Evolutionary conservation across 306 rosid genomes (phyloP).

Genomic region (Vicia villosa): DNA sequence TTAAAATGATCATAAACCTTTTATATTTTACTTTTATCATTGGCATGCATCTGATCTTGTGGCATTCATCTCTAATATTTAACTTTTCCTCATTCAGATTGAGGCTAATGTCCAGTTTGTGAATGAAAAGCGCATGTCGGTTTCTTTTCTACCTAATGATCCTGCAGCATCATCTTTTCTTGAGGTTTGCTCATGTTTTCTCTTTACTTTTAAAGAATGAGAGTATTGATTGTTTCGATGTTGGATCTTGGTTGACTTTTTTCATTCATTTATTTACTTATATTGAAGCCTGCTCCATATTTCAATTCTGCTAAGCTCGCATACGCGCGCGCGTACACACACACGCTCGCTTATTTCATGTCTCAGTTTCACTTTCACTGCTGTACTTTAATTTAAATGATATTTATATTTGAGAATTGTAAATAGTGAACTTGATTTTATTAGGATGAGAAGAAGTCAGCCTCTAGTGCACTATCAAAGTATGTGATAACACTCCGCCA

Average conservation of each 20-base stretch:
- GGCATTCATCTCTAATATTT: conserved; percentile 37
- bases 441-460: conserved; percentile 72
- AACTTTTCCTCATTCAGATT: conserved; percentile 51
- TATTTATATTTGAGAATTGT: conserved; percentile 23
- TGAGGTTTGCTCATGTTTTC: conserved; percentile 54
- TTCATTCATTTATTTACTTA: conserved; percentile 10
- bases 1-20: conserved; percentile 18
- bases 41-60: conserved; percentile 18
- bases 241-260: conserved; percentile 18
- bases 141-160: conserved; percentile 75
- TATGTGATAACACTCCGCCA: conserved; percentile 54
- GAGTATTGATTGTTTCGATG: conserved; percentile 14
- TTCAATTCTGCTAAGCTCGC: neutral
- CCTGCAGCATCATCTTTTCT: conserved; percentile 65
- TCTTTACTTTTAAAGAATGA: conserved; percentile 23
- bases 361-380: neutral
- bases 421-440: conserved; percentile 12
- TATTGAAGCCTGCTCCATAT: conserved; percentile 10
- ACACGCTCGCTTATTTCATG: neutral
- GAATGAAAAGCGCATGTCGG: conserved; percentile 66
- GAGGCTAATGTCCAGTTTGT: conserved; percentile 72
- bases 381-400: conserved; percentile 8
- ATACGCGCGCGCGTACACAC: no score
- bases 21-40: conserved; percentile 19
- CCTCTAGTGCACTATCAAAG: conserved; percentile 66